Conservation (phyloP, 768 basidiomycete species). For the Udeniomyces megalosporus region DNA sequence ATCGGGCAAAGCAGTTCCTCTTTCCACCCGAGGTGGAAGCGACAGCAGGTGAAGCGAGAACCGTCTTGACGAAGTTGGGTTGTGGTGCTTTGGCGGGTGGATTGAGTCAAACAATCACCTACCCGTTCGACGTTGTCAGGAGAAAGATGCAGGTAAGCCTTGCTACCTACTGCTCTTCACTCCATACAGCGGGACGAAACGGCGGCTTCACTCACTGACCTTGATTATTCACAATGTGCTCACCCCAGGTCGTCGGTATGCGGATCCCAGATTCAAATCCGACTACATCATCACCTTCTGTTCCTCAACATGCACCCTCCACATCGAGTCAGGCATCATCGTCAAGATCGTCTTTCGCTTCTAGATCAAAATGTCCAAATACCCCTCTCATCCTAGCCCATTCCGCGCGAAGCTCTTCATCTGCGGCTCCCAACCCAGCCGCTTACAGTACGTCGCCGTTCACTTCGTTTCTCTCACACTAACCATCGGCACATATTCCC, state of each 20-base stretch:
- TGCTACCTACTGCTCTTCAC: background rate
- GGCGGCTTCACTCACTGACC: background rate
- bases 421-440: too few relatives aligned
- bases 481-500: too few relatives aligned
- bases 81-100: slow-evolving; percentile 78
- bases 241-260: too few relatives aligned
- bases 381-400: background rate
- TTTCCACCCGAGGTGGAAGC: background rate
- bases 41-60: background rate
- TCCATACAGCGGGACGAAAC: background rate
- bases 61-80: slow-evolving; percentile 3
- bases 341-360: background rate
- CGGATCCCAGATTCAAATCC: too few relatives aligned
- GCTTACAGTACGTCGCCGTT: too few relatives aligned
- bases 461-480: too few relatives aligned
- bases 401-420: too few relatives aligned
- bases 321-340: background rate
- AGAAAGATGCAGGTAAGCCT: slow-evolving; percentile 76
- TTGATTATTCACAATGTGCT: background rate
- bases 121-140: slow-evolving; percentile 85
- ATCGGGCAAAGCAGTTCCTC: background rate
- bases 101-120: slow-evolving; percentile 84
- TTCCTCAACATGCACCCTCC: background rate
- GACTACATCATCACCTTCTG: too few relatives aligned
- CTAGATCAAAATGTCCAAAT: background rate